Conservation (phyloP, 176 grass and related monocot genomes). For the Triticum monococcum region DNA sequence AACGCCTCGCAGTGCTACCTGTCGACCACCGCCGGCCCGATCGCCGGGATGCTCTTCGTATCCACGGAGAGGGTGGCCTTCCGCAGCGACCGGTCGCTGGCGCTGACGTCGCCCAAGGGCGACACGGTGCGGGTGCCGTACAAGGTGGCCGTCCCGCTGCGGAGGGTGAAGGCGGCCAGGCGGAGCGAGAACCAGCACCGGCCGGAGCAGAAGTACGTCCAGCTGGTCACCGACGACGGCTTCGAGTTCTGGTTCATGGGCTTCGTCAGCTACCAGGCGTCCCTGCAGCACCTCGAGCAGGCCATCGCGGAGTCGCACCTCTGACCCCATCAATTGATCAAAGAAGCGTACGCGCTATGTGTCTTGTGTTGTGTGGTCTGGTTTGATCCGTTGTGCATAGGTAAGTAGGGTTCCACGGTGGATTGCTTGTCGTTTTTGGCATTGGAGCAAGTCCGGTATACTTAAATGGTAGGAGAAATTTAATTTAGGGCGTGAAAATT, state of each 20-base stretch:
- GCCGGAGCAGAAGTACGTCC: conserved; percentile 79
- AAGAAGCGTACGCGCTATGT: background rate
- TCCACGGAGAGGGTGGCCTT: conserved; percentile 67
- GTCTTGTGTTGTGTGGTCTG: background rate
- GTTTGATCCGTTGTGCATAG: conserved; percentile 32
- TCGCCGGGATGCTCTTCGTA: conserved; percentile 74
- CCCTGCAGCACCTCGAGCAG: conserved; percentile 51
- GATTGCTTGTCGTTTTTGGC: conserved; percentile 56
- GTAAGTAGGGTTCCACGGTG: conserved; percentile 26
- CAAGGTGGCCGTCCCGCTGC: conserved; percentile 69
- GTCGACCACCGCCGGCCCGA: conserved; percentile 71
- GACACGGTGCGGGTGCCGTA: conserved; percentile 55
- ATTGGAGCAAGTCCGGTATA: conserved; percentile 51
- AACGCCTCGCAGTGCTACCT: conserved; percentile 83
- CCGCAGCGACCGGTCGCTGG: conserved; percentile 61
- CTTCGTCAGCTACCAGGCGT: conserved; percentile 60
- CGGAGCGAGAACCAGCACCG: conserved; percentile 56
- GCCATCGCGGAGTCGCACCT: conserved; percentile 43
- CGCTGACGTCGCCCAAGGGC: conserved; percentile 39
- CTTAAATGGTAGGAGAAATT: conserved; percentile 22
- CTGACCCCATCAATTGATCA: conserved; percentile 7
- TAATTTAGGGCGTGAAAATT: conserved; percentile 12
- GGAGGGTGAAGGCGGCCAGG: conserved; percentile 49
- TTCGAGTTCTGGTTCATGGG: conserved; percentile 99
- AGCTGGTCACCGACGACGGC: conserved; percentile 67